phyloP scores from a whole-genome alignment of 139 green algal genomes.

The Auxenochlorella pyrenoidosa region DNA sequence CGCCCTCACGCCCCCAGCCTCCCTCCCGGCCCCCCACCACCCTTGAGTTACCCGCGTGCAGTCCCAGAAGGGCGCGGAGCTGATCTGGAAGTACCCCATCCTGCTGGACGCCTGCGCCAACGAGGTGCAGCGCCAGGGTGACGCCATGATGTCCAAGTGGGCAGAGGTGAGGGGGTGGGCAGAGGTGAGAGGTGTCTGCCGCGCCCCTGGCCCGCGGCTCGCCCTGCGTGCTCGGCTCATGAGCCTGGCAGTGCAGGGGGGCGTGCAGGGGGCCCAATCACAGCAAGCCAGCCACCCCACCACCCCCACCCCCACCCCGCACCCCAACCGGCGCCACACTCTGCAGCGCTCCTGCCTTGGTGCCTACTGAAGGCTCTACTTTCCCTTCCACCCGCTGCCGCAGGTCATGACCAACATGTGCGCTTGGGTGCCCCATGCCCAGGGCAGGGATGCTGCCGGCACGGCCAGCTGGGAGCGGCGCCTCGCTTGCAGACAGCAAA shows the following conservation, averaged over 20 bases:
- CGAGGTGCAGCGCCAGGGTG: conserved; percentile 84
- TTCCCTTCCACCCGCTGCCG: not conserved
- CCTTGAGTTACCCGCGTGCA: conserved; percentile 18
- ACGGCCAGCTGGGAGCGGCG: too few species aligned
- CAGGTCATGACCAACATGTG: conserved; percentile 90
- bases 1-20: not conserved
- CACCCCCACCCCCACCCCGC: too few species aligned
- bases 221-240: too few species aligned
- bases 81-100: conserved; percentile 73
- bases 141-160: conserved; percentile 89
- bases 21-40: not conserved
- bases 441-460: too few species aligned
- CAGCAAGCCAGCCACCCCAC: too few species aligned
- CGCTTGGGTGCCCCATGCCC: too few species aligned
- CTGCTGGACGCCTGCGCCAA: conserved; percentile 87
- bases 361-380: not conserved
- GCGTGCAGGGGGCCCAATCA: too few species aligned
- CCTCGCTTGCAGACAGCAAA: too few species aligned
- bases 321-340: not conserved
- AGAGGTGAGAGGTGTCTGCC: not conserved
- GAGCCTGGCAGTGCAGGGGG: too few species aligned
- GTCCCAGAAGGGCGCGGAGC: conserved; percentile 60
- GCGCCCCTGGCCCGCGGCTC: too few species aligned
- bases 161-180: conserved; percentile 71
- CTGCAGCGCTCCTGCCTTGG: not conserved